Evolutionary conservation across 768 basidiomycete species (phyloP), one percentile per base, ranked within the genome.

Genomic region (Daedaleopsis sinensis): DNA sequence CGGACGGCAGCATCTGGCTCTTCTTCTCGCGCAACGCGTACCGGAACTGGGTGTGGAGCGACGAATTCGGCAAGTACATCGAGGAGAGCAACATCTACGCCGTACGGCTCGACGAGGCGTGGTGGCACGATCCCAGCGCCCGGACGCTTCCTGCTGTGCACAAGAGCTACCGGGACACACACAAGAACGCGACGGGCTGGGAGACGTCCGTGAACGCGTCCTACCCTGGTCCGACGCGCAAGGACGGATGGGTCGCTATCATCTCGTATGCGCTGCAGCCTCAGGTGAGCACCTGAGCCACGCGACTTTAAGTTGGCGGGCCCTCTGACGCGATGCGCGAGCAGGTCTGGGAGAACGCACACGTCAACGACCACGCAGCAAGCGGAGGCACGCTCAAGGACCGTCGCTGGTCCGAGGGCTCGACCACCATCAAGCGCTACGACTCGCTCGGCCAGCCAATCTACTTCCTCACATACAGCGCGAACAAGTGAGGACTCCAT

Each of bases 11-110:
- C 39, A 55, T 55, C 53, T 55, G 53, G 53, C 53, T 55, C 53
- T 55, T 55, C 53, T 55, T 55, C 39, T 55, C 53, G 0, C 53
- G 53, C 5, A 55, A 55, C 53, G 53, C 53, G 39, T 55, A 55
- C 53, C 53, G 53, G 38, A 55, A 55, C 39, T 55, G 53, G 53
- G 53, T 55, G 12, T 55, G 53, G 53, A 55, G 53, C 53, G 53
- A 13, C 53, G 39, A 42, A 23, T 44, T 55, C 38, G 53, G 39
- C 39, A 55, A 44, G 53, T 55, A 55, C 38, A 55, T 55, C 42
- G 53, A 55, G 53, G 53, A 55, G 53, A 55, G 53, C 42, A 55
- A 55, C 53, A 55, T 55, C 53, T 55, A 55, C 24, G 38, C 53
- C 21, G 53, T 55, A 0, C 38, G 53, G 11, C 42, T 55, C 21